A percentile compares a stretch with the other conserved stretches of the same genome.
These are phyloP conservation scores for Cruciata laevipes DNA, from an alignment of 257 asterid species.

Conservation along the genomic window DNA sequence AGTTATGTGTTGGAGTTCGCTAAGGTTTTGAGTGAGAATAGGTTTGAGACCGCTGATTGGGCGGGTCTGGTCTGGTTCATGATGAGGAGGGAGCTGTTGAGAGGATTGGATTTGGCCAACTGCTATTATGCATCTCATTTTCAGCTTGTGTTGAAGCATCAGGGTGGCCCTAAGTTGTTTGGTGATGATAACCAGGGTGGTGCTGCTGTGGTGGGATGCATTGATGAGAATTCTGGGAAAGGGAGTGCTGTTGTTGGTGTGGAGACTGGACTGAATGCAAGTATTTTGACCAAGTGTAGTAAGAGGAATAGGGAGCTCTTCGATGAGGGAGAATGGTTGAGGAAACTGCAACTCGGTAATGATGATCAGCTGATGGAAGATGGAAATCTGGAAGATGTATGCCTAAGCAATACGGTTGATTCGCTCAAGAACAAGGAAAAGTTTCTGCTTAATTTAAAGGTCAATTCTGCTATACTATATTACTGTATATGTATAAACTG, in stretches of 20 bases:
- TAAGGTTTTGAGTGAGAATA: constrained; percentile 3
- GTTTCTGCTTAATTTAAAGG: not conserved
- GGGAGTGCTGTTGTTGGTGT: too few relatives aligned
- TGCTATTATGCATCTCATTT: constrained; percentile 21
- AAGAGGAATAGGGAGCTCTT: not conserved
- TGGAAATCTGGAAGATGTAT: not conserved
- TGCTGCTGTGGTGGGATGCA: too few relatives aligned
- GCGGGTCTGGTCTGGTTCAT: constrained; percentile 15
- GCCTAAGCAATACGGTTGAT: too few relatives aligned
- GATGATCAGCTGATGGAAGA: too few relatives aligned
- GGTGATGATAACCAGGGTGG: not conserved
- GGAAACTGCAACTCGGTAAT: too few relatives aligned
- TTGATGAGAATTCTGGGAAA: not conserved
- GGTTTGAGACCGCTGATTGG: constrained; percentile 11
- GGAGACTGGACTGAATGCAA: not conserved
- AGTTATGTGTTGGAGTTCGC: not conserved
- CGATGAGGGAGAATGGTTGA: too few relatives aligned
- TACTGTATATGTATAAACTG: not conserved
- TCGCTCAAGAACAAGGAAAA: too few relatives aligned
- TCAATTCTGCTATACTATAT: not conserved
- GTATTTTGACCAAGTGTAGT: too few relatives aligned
- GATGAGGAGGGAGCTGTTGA: constrained; percentile 15
- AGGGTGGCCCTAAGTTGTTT: constrained; percentile 8
- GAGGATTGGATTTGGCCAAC: constrained; percentile 1
- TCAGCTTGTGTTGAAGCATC: constrained; percentile 16